A percentile compares a stretch with the other conserved stretches of the same genome.
These are phyloP conservation scores for Eucalyptus curtisii DNA, from an alignment of 345 rosid species.

Conservation along the genomic window DNA sequence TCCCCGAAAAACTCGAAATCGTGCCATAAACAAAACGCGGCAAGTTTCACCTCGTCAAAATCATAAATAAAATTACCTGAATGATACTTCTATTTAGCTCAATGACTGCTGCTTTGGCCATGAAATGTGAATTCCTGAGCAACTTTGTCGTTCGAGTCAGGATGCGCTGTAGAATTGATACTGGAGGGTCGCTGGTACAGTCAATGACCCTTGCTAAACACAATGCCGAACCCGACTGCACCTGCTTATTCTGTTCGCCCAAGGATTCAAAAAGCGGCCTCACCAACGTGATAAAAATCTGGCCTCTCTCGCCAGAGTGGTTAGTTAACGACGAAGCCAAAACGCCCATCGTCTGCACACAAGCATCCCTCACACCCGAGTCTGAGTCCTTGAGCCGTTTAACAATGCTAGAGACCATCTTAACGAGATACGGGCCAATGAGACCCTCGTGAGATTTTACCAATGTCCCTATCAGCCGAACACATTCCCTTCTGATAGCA, in stretches of 20 bases:
- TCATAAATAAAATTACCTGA: conserved; percentile 22
- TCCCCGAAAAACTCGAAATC: background rate
- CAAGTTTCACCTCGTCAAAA: background rate
- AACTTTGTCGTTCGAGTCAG: conserved; percentile 54
- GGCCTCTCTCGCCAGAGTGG: conserved; percentile 20
- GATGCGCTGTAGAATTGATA: conserved; percentile 64
- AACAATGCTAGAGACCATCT: conserved; percentile 68
- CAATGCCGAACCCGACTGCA: conserved; percentile 76
- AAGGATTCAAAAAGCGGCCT: conserved; percentile 86
- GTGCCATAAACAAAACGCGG: background rate
- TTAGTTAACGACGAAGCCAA: conserved; percentile 49
- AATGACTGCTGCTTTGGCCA: conserved; percentile 76
- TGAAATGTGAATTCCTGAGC: conserved; percentile 73
- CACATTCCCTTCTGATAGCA: conserved; percentile 60
- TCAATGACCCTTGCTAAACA: conserved; percentile 81
- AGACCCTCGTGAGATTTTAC: conserved; percentile 40
- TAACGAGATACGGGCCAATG: conserved; percentile 35
- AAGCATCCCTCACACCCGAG: conserved; percentile 79
- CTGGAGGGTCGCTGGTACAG: conserved; percentile 46
- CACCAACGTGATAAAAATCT: conserved; percentile 49
- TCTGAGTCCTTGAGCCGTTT: conserved; percentile 90
- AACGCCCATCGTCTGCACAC: conserved; percentile 65
- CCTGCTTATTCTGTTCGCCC: conserved; percentile 85
- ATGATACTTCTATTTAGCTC: conserved; percentile 72
- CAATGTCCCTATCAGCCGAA: conserved; percentile 54